These are phyloP conservation scores for Chaetomium sp. DNA, from an alignment of 2,329 filamentous ascomycete species.

Conservation along the genomic window DNA sequence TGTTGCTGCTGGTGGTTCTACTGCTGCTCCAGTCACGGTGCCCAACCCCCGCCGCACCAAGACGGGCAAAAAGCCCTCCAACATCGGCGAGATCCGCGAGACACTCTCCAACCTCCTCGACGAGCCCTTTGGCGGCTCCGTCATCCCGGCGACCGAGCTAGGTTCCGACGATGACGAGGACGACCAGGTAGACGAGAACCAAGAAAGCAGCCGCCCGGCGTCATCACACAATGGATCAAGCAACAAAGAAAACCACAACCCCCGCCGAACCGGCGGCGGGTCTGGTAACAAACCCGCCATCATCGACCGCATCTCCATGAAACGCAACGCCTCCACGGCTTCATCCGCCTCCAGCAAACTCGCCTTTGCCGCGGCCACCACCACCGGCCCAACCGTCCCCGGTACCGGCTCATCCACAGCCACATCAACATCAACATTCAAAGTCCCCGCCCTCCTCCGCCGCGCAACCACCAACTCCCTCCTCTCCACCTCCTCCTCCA, in stretches of 20 bases:
- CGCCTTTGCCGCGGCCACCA: conserved; percentile 26
- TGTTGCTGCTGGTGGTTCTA: conserved; percentile 29
- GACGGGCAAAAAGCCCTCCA: conserved; percentile 60
- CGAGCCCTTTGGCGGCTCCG: conserved; percentile 43
- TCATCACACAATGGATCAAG: conserved; percentile 15
- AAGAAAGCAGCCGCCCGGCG: conserved; percentile 6
- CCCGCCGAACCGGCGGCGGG: conserved; percentile 34
- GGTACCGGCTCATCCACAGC: conserved; percentile 29
- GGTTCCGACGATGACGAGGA: conserved; percentile 48
- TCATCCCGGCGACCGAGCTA: conserved; percentile 43
- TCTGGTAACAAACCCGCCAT: conserved; percentile 44
- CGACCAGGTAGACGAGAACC: conserved; percentile 42
- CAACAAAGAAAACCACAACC: conserved; percentile 47
- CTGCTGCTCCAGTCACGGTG: too few relatives aligned
- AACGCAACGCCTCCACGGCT: conserved; percentile 40
- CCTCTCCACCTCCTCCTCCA: conserved; percentile 30
- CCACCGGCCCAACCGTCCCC: too few relatives aligned
- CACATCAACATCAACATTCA: conserved; percentile 44
- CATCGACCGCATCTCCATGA: conserved; percentile 68
- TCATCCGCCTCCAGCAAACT: conserved; percentile 26
- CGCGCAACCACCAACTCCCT: conserved; percentile 64
- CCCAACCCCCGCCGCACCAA: conserved; percentile 49
- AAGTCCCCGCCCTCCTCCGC: conserved; percentile 63
- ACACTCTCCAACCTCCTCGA: conserved; percentile 80
- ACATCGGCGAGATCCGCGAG: conserved; percentile 73